These are phyloP conservation scores for Botrytis squamosa DNA, from an alignment of 2,329 filamentous ascomycete species.

Conservation along the genomic window DNA sequence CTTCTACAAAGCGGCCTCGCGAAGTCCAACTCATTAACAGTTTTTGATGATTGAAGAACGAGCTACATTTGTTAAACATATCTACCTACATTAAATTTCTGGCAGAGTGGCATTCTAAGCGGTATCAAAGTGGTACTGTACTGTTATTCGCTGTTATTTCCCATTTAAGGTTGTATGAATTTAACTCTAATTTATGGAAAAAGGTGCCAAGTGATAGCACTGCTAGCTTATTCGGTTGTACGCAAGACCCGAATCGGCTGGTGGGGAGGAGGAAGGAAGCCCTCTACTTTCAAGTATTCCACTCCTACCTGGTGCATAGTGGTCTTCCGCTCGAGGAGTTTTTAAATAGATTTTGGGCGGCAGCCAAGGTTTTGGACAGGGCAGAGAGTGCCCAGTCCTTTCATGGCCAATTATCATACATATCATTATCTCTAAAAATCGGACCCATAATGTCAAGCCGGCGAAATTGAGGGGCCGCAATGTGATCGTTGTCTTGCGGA, in stretches of 20 bases:
- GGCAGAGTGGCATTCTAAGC: not conserved
- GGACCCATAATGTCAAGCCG: not conserved
- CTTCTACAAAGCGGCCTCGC: not conserved
- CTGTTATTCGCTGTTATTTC: not conserved
- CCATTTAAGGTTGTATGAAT: not conserved
- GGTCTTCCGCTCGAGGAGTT: not conserved
- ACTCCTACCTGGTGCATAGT: not conserved
- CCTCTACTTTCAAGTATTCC: not conserved
- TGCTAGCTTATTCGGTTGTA: not conserved
- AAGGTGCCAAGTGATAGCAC: not conserved
- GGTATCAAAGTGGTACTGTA: not conserved
- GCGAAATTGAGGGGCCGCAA: constrained; percentile 6
- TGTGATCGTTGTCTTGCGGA: not conserved
- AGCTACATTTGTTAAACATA: not conserved
- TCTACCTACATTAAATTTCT: not conserved
- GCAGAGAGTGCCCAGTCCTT: not conserved
- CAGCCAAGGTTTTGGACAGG: not conserved
- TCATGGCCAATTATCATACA: not conserved
- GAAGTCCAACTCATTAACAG: not conserved
- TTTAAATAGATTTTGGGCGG: not conserved
- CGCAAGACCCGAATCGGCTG: not conserved
- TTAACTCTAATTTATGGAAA: not conserved
- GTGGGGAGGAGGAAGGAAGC: not conserved
- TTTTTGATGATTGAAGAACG: not conserved
- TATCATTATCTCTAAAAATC: not conserved